These are phyloP conservation scores for Simplicillium sp. DNA, from an alignment of 2,329 filamentous ascomycete genomes.

Conservation along the genomic window DNA sequence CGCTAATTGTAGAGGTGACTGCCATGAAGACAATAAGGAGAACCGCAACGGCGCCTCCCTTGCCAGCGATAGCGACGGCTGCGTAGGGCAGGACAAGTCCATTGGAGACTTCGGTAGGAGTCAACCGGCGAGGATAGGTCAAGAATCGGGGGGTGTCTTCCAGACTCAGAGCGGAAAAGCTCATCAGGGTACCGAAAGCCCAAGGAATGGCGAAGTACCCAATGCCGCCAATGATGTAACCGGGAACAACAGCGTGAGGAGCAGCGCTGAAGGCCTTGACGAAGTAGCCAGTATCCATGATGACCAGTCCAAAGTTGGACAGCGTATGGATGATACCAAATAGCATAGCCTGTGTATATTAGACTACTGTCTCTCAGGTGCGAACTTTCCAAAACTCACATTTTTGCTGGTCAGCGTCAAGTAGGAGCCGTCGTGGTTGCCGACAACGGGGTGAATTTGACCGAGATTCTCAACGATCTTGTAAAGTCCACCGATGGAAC, in stretches of 20 bases:
- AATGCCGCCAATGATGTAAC: slow-evolving; percentile 42
- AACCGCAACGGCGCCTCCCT: slow-evolving; percentile 59
- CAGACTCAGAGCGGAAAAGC: slow-evolving; percentile 34
- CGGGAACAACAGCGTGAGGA: slow-evolving; percentile 36
- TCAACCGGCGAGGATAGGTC: slow-evolving; percentile 46
- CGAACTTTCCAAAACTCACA: slow-evolving; percentile 13
- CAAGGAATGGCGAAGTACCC: slow-evolving; percentile 45
- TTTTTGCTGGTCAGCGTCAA: slow-evolving; percentile 46
- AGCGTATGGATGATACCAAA: slow-evolving; percentile 39
- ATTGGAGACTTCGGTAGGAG: slow-evolving; percentile 50
- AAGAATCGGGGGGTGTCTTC: slow-evolving; percentile 40
- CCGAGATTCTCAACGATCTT: slow-evolving; percentile 37
- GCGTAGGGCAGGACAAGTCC: slow-evolving; percentile 63
- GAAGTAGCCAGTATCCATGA: slow-evolving; percentile 45
- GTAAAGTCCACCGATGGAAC: slow-evolving; percentile 36
- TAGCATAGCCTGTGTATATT: slow-evolving; percentile 27
- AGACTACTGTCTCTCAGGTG: not conserved
- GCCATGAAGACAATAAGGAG: slow-evolving; percentile 68
- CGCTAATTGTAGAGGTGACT: slow-evolving; percentile 49
- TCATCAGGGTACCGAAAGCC: slow-evolving; percentile 41
- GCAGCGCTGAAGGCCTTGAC: slow-evolving; percentile 41
- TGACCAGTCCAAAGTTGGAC: slow-evolving; percentile 42
- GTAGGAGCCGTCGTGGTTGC: slow-evolving; percentile 43
- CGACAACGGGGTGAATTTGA: slow-evolving; percentile 32
- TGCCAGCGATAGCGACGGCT: slow-evolving; percentile 59